Percentiles rank a stretch among this genome's conserved stretches.
Evolutionary conservation across 768 basidiomycete genomes (phyloP).

Genomic region (Filobasidium wieringae): DNA sequence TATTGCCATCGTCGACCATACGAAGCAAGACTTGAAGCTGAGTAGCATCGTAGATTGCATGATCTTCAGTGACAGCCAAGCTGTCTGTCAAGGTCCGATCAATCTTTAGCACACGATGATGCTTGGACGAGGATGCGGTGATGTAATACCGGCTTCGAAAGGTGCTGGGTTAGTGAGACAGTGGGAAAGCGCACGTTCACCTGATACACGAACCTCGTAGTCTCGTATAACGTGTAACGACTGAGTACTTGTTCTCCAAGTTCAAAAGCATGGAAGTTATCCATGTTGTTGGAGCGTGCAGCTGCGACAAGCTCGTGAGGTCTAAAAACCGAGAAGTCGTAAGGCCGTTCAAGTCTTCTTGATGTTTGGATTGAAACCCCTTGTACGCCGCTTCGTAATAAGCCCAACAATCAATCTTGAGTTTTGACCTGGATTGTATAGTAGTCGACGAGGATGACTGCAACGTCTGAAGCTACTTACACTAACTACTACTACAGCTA

Average conservation of each 20-base stretch:
- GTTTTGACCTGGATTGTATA: too few species aligned
- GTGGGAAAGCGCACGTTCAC: background rate
- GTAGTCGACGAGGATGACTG: too few species aligned
- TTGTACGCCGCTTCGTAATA: too few species aligned
- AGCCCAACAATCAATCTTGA: too few species aligned
- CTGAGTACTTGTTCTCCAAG: slow-evolving; percentile 45
- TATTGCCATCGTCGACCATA: slow-evolving; percentile 94
- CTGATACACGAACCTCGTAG: slow-evolving; percentile 44
- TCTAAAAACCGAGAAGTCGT: too few species aligned
- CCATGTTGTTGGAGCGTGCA: too few species aligned
- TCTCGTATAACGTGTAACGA: slow-evolving; percentile 90
- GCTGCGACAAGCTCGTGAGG: too few species aligned
- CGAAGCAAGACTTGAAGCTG: slow-evolving; percentile 83
- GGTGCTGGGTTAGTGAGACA: background rate
- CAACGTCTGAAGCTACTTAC: too few species aligned
- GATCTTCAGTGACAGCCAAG: slow-evolving; percentile 70
- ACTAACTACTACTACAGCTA: too few species aligned
- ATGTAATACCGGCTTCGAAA: slow-evolving; percentile 60
- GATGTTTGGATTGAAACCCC: too few species aligned
- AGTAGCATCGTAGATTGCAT: slow-evolving; percentile 71
- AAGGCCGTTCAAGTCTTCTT: too few species aligned
- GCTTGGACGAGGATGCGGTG: slow-evolving; percentile 74
- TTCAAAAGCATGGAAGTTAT: too few species aligned
- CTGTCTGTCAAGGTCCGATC: slow-evolving; percentile 66
- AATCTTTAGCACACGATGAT: slow-evolving; percentile 84